Percentiles rank a stretch among this genome's conserved stretches.
Evolutionary conservation across 208 protist genomes (phyloP).

Genomic region (Naegleria lovaniensis): DNA sequence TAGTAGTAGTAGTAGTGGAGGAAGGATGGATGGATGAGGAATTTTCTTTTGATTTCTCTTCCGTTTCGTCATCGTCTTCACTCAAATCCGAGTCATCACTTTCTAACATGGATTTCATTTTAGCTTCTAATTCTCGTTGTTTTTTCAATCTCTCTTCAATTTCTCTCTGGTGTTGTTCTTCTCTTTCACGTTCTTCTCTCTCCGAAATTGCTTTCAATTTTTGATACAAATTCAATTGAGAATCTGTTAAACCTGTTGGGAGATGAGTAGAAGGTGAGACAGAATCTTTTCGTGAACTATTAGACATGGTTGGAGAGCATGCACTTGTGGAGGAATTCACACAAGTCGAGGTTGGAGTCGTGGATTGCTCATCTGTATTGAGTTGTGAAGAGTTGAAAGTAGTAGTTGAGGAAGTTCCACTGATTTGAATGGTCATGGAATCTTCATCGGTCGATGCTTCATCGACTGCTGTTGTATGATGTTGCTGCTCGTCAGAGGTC

Average conservation of each 20-base stretch:
- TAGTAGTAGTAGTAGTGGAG: no score
- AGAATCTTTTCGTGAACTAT: not conserved
- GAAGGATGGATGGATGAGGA: no score
- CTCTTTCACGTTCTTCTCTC: not conserved
- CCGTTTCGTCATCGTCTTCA: not conserved
- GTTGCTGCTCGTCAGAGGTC: not conserved
- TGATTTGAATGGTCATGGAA: not conserved
- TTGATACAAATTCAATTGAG: not conserved
- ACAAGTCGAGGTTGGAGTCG: no score
- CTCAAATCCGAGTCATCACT: not conserved
- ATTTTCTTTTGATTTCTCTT: no score
- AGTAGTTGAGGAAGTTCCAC: not conserved
- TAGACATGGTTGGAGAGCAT: no score
- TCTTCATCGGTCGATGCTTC: not conserved
- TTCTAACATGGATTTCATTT: not conserved
- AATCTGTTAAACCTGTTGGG: not conserved
- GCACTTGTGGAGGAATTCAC: no score
- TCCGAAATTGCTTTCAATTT: not conserved
- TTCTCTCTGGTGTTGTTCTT: not conserved
- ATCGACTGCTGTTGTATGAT: not conserved
- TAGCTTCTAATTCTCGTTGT: not conserved
- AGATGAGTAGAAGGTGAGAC: not conserved
- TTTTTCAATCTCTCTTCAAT: conserved; percentile 11
- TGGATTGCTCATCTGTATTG: no score
- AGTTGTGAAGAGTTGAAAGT: not conserved